Conservation (phyloP, 768 basidiomycete genomes). For the Mycena sanguinolenta region DNA sequence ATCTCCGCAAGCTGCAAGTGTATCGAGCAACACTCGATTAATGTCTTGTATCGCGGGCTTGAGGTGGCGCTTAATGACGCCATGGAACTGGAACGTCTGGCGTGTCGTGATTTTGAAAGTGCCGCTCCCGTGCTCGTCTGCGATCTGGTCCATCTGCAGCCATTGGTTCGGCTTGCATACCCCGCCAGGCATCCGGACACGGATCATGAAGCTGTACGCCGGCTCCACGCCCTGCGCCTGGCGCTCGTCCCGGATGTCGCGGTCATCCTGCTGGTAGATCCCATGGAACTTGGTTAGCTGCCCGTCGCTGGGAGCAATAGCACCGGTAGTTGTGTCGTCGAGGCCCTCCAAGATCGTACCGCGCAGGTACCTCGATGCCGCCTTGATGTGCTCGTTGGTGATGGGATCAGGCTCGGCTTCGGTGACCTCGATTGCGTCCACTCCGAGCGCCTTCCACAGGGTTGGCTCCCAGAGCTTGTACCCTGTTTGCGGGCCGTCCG, state of each 20-base stretch:
- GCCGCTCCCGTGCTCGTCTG: slow-evolving; percentile 93
- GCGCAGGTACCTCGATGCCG: slow-evolving; percentile 91
- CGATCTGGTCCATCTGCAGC: slow-evolving; percentile 95
- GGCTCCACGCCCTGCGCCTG: slow-evolving; percentile 93
- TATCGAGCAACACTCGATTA: slow-evolving; percentile 91
- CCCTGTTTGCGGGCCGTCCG: slow-evolving; percentile 95
- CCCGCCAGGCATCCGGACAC: slow-evolving; percentile 95
- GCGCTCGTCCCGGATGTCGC: slow-evolving; percentile 97
- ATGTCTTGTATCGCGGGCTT: slow-evolving; percentile 98
- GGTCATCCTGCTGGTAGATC: slow-evolving; percentile 97
- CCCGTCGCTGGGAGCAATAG: slow-evolving; percentile 90
- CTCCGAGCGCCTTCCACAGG: slow-evolving; percentile 95
- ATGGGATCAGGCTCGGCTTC: slow-evolving; percentile 97
- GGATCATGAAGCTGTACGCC: slow-evolving; percentile 98
- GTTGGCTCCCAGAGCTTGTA: slow-evolving; percentile 96
- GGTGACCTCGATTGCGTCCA: slow-evolving; percentile 87
- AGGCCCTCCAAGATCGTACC: slow-evolving; percentile 97
- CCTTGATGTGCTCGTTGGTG: slow-evolving; percentile 99
- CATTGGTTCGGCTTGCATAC: slow-evolving; percentile 94
- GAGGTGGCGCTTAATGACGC: slow-evolving; percentile 96
- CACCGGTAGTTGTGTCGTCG: slow-evolving; percentile 86
- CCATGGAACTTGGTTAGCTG: slow-evolving; percentile 99
- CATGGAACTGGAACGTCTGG: slow-evolving; percentile 99
- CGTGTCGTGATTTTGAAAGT: slow-evolving; percentile 98
- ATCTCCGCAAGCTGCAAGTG: slow-evolving; percentile 98